Evolutionary conservation across 306 rosid species (phyloP).

Genomic region (Dryas drummondii): DNA sequence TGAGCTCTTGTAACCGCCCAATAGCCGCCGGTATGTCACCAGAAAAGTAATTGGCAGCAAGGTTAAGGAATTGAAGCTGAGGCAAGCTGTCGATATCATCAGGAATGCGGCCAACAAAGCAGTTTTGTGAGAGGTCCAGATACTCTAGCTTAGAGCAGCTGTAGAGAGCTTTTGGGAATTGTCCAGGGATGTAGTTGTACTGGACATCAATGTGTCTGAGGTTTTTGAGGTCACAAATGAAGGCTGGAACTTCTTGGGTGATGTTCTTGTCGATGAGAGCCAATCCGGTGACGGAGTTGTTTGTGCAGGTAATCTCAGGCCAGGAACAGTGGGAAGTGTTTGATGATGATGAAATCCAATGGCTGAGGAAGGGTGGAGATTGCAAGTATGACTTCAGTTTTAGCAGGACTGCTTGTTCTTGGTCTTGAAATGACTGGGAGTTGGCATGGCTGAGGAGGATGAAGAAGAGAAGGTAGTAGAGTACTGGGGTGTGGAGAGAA

Average conservation of each 20-base stretch:
- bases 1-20: slow-evolving; percentile 46
- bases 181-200: slow-evolving; percentile 34
- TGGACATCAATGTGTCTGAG: slow-evolving; percentile 47
- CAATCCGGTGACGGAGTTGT: slow-evolving; percentile 43
- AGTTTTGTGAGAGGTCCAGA: slow-evolving; percentile 49
- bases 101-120: slow-evolving; percentile 48
- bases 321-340: slow-evolving; percentile 55
- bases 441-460: slow-evolving; percentile 30
- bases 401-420: slow-evolving; percentile 49
- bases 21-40: slow-evolving; percentile 57
- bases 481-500: slow-evolving; percentile 1
- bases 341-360: slow-evolving; percentile 44
- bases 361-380: slow-evolving; percentile 39
- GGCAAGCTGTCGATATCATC: slow-evolving; percentile 41
- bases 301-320: slow-evolving; percentile 54
- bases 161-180: slow-evolving; percentile 54
- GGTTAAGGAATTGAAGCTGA: slow-evolving; percentile 41
- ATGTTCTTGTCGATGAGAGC: slow-evolving; percentile 15
- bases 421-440: slow-evolving; percentile 37
- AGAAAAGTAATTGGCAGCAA: slow-evolving; percentile 41
- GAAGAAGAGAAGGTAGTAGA: slow-evolving; percentile 20
- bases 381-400: slow-evolving; percentile 41
- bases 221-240: slow-evolving; percentile 63
- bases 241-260: slow-evolving; percentile 42
- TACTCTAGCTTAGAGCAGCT: slow-evolving; percentile 53